Evolutionary conservation across 768 basidiomycete genomes (phyloP).

Genomic region (Tulasnella sp.): DNA sequence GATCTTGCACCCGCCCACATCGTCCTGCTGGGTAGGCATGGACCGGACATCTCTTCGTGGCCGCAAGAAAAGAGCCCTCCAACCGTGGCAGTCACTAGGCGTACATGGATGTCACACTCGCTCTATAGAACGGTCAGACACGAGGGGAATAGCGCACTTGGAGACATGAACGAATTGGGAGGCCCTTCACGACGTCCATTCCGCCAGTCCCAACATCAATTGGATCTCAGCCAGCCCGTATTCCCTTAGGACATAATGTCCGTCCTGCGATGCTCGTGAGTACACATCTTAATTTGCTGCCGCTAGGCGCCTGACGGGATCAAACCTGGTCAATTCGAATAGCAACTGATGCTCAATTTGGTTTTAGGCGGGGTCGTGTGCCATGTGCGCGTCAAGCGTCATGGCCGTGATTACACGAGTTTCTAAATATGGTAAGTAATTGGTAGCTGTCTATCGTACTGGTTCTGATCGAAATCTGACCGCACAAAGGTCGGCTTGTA

Average conservation of each 20-base stretch:
- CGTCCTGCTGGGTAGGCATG: no score
- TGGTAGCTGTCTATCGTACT: not conserved
- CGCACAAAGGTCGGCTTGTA: no score
- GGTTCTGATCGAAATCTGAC: no score
- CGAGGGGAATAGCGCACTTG: no score
- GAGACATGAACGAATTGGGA: no score
- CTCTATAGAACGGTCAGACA: no score
- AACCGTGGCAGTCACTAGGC: not conserved
- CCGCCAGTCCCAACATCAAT: not conserved
- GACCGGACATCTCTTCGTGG: no score
- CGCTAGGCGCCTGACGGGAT: not conserved
- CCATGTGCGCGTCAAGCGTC: not conserved
- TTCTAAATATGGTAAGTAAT: not conserved
- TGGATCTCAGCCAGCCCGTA: not conserved
- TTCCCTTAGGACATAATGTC: not conserved
- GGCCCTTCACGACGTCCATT: not conserved
- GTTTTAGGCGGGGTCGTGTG: not conserved
- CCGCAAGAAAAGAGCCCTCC: not conserved
- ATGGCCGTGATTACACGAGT: not conserved
- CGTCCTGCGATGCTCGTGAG: not conserved
- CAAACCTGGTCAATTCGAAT: not conserved
- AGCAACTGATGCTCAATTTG: not conserved
- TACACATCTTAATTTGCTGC: not conserved
- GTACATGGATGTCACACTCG: no score
- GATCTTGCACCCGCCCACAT: no score